Evolutionary conservation across 1,284 basidiomycete species (phyloP), one percentile per base, ranked within the genome.

Genomic region (Cryptococcus sp.): DNA sequence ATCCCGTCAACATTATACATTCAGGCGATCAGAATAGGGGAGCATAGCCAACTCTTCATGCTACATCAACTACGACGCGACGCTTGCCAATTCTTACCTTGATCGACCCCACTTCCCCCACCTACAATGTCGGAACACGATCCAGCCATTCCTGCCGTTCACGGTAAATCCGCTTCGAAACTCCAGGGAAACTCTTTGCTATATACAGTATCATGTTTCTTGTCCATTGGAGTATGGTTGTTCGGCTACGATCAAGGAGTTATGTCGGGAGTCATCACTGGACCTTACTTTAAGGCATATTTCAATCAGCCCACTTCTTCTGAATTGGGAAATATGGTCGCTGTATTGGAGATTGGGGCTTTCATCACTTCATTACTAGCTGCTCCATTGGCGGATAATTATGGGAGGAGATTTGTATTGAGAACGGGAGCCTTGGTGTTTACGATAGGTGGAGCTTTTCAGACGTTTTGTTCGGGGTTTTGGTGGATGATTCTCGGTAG

Each of bases 331-430:
- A 76, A 76, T 16, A 92, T 96, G 87, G 92, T 94, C 25, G 89
- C 91, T 19, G 85, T 91, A 2, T 77, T 91, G 23, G 93, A 98
- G 76, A 82, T 98, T 42, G 93, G 93, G 43, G 93, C 93, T 24
- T 86, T 94, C 73, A 82, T 87, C 53, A 97, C 93, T 0, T 94
- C 92, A 10, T 76, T 98, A 48, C 85, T 89, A 19, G 88, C 91
- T 57, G 94, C 93, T 21, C 82, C 82, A 25, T 76, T 97, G 9
- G 93, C 92, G 36, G 93, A 98, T 74, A 79, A 82, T 42, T 83
- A 93, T 55, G 93, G 93, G 10, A 83, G 93, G 52, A 86, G 86
- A 66, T 86, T 86, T 54, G 94, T 91, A 1, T 81, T 98, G 36
- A 86, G 93, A 66, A 80, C 81, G 57, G 94, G 94, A 37, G 92